Conservation (phyloP, 108 stramenopile species). For the Craspedostauros australis region DNA sequence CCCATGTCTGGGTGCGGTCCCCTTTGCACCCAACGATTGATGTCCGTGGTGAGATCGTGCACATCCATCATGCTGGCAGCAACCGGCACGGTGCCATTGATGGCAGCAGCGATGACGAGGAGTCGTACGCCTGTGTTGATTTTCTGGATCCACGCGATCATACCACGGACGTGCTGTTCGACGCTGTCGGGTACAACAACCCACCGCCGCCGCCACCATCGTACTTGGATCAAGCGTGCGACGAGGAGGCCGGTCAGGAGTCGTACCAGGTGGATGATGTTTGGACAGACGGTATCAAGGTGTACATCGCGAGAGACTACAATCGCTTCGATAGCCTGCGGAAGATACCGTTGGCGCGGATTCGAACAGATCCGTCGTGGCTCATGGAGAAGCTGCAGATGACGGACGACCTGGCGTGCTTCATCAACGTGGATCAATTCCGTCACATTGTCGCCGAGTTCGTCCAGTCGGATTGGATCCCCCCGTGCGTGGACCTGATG, state of each 20-base stretch:
- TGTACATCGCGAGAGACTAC: slow-evolving; percentile 43
- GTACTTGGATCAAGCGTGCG: no score
- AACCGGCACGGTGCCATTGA: no score
- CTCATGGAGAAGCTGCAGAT: slow-evolving; percentile 38
- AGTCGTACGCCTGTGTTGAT: slow-evolving; percentile 35
- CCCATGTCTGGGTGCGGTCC: slow-evolving; percentile 27
- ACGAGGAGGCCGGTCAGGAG: slow-evolving; percentile 10
- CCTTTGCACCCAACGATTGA: slow-evolving; percentile 1
- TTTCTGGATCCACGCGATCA: slow-evolving; percentile 23
- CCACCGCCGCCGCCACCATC: no score
- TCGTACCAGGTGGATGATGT: slow-evolving; percentile 36
- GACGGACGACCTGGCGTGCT: slow-evolving; percentile 62
- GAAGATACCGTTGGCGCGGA: slow-evolving; percentile 29
- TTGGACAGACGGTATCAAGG: slow-evolving; percentile 44
- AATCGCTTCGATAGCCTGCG: slow-evolving; percentile 40
- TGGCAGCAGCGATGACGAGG: slow-evolving; percentile 12
- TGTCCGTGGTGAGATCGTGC: slow-evolving; percentile 39
- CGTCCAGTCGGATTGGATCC: slow-evolving; percentile 56
- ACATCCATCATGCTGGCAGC: no score
- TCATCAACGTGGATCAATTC: slow-evolving; percentile 62
- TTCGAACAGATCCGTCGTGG: slow-evolving; percentile 59
- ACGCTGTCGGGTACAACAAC: slow-evolving; percentile 27
- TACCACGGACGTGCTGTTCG: slow-evolving; percentile 34
- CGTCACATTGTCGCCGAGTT: slow-evolving; percentile 53
- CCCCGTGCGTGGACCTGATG: slow-evolving; percentile 24